Percentiles rank a stretch among this genome's conserved stretches.
Evolutionary conservation across 148 eudicot species (phyloP).

Genomic region (Silene latifolia): DNA sequence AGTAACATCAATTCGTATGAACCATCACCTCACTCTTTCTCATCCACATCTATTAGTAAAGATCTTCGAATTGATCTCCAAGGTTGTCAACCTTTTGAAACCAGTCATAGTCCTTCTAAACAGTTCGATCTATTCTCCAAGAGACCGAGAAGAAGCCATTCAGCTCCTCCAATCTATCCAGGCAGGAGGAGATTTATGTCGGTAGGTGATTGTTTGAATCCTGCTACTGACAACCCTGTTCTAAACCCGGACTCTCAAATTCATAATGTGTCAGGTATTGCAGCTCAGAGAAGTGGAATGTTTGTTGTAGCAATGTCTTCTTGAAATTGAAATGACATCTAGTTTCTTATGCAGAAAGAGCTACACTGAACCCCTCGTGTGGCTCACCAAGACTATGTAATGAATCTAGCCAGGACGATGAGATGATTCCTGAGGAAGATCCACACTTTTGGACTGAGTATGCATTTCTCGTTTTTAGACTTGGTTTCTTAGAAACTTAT

Average conservation of each 20-base stretch:
- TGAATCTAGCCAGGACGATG: slow-evolving; percentile 24
- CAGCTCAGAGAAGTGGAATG: slow-evolving; percentile 7
- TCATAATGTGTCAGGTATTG: slow-evolving; percentile 29
- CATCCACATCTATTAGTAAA: slow-evolving; percentile 16
- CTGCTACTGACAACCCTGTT: slow-evolving; percentile 28
- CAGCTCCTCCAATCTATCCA: slow-evolving; percentile 75
- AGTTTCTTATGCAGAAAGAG: slow-evolving; percentile 36
- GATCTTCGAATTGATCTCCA: slow-evolving; percentile 18
- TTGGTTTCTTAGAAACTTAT: neutral
- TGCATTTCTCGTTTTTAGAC: slow-evolving; percentile 12
- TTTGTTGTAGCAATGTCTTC: slow-evolving; percentile 4
- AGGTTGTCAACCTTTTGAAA: slow-evolving; percentile 22
- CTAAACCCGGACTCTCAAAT: slow-evolving; percentile 11
- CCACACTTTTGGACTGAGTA: slow-evolving; percentile 35
- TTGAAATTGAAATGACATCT: slow-evolving; percentile 3
- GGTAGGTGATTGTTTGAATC: slow-evolving; percentile 26
- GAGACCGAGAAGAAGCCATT: slow-evolving; percentile 61
- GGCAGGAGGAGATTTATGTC: slow-evolving; percentile 51
- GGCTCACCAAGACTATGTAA: slow-evolving; percentile 17
- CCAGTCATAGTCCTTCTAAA: slow-evolving; percentile 18
- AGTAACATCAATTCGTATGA: slow-evolving; percentile 12
- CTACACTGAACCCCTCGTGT: slow-evolving; percentile 29
- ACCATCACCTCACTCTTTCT: slow-evolving; percentile 22
- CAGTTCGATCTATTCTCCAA: slow-evolving; percentile 40
- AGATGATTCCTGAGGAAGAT: slow-evolving; percentile 28